Evolutionary conservation across 345 rosid species (phyloP).

Genomic region (Melaleuca quinquenervia): DNA sequence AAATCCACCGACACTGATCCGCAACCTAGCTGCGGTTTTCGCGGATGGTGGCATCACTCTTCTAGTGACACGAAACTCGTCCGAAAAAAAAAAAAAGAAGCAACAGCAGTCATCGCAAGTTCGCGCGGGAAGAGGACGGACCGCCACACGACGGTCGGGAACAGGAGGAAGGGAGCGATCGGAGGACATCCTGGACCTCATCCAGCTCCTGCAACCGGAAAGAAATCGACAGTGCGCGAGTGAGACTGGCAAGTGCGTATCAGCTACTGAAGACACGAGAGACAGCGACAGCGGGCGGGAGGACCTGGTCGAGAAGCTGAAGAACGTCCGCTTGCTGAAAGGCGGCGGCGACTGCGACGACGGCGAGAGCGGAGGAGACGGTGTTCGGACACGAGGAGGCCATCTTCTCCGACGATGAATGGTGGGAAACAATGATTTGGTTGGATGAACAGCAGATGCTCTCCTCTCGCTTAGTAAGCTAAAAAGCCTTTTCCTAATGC

Average conservation of each 20-base stretch:
- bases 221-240: background rate
- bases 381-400: background rate
- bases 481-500: accelerated
- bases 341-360: background rate
- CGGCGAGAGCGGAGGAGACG: background rate
- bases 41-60: background rate
- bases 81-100: accelerated
- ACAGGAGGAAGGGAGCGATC: slow-evolving; percentile 24
- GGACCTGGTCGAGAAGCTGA: background rate
- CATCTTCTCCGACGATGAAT: background rate
- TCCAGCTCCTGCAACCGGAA: background rate
- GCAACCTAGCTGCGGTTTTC: slow-evolving; percentile 47
- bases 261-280: background rate
- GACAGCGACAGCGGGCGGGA: background rate
- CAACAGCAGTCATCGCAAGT: background rate
- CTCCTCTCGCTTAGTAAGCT: background rate
- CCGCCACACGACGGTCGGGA: slow-evolving; percentile 22
- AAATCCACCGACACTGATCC: slow-evolving; percentile 57
- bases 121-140: slow-evolving; percentile 6
- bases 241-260: background rate
- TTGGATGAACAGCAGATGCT: accelerated
- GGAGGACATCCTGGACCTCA: slow-evolving; percentile 45
- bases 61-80: background rate
- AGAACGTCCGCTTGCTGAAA: background rate
- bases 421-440: background rate